Evolutionary conservation across 345 rosid genomes (phyloP).

Genomic region (Eucalyptus cloeziana): DNA sequence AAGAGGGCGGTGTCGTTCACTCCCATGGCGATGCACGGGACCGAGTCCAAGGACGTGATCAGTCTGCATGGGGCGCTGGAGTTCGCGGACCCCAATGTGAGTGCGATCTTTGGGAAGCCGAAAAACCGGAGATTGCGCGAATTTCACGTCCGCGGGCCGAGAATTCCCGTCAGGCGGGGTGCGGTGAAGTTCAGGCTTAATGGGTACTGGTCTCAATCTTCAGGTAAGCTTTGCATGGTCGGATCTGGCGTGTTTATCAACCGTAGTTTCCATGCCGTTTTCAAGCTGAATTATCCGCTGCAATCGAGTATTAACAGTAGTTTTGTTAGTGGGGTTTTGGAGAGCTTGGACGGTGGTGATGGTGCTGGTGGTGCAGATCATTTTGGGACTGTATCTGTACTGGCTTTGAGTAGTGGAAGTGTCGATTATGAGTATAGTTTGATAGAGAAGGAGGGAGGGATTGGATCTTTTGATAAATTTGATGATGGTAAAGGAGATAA

Average conservation of each 20-base stretch:
- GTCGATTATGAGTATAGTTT: conserved; percentile 43
- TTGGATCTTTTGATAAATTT: conserved; percentile 4
- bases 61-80: conserved; percentile 23
- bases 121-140: conserved; percentile 9
- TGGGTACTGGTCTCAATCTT: conserved; percentile 64
- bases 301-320: conserved; percentile 29
- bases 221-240: conserved; percentile 73
- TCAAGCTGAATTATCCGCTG: conserved; percentile 48
- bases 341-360: conserved; percentile 21
- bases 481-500: conserved; percentile 8
- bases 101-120: not conserved
- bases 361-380: not conserved
- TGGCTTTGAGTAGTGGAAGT: conserved; percentile 38
- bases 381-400: conserved; percentile 44
- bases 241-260: conserved; percentile 38
- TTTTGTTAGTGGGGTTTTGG: conserved; percentile 52
- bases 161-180: conserved; percentile 17
- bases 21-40: not conserved
- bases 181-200: conserved; percentile 21
- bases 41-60: conserved; percentile 8
- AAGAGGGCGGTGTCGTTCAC: not conserved
- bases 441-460: conserved; percentile 18
- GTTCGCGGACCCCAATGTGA: conserved; percentile 6
- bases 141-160: conserved; percentile 38
- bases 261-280: conserved; percentile 33